Base-by-base conservation (phyloP, 306 rosid genomes). In the Nissolia schottii region DNA sequence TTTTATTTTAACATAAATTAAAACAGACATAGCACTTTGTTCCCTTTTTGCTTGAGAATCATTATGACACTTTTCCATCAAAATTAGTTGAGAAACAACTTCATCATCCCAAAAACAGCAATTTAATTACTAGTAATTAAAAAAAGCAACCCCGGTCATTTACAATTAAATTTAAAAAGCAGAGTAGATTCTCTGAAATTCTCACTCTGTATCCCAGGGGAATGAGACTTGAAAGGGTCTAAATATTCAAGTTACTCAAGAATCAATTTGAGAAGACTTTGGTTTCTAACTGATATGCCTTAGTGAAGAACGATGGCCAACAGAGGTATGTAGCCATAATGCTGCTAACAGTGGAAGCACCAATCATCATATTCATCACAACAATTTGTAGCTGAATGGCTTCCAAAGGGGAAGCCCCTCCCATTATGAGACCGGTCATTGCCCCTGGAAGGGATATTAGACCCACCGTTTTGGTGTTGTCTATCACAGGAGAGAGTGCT, bases 381-480 rank as follows among this genome's bases (percentile, higher is more conserved):
- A 94, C 94, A 57, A 94, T 91, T 77, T 94, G 99, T 2, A 94
- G 82, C 5, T 86, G 99, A 86, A 94, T 89, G 24, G 99, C 99
- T 82, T 91, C 99, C 28, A 94, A 31, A 0, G 99, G 99, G 0
- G 99, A 94, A 8, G 99, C 97, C 27, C 99, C 99, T 78, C 97
- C 99, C 97, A 94, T 91, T 31, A 94, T 94, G 1, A 94, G 90
- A 10, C 99, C 99, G 1, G 99, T 91, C 99, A 94, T 94, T 22
- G 97, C 99, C 2, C 99, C 99, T 0, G 99, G 97, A 54, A 94
- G 95, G 2, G 99, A 89, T 23, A 94, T 91, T 1, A 94, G 78
- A 4, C 97, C 97, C 45, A 94, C 99, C 0, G 99, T 94, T 79
- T 94, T 94, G 0, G 99, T 92, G 45, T 89, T 94, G 78, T 94